Evolutionary conservation across 202 grass and related monocot genomes (phyloP).

Genomic region (Saccharum hybrid): DNA sequence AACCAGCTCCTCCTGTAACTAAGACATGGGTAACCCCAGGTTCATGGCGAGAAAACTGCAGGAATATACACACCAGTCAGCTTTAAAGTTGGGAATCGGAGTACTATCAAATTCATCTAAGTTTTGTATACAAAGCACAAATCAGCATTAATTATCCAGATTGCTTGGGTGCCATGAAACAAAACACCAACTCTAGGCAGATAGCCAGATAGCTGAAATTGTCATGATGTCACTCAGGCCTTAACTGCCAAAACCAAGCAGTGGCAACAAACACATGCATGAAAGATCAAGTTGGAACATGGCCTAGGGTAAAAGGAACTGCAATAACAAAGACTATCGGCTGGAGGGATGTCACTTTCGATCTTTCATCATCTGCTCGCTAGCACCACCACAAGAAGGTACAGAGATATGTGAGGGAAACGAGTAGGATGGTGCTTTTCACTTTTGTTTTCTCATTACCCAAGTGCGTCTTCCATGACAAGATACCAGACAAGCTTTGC

Average conservation of each 20-base stretch:
- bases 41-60: constrained; percentile 96
- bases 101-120: constrained; percentile 17
- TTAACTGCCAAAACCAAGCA: constrained; percentile 39
- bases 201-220: constrained; percentile 42
- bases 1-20: constrained; percentile 95
- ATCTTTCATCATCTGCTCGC: constrained; percentile 27
- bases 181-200: constrained; percentile 18
- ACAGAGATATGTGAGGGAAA: constrained; percentile 15
- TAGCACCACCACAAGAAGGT: constrained; percentile 34
- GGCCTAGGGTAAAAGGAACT: constrained; percentile 37
- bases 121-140: constrained; percentile 21
- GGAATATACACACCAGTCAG: constrained; percentile 40
- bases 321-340: constrained; percentile 38
- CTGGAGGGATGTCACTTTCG: constrained; percentile 48
- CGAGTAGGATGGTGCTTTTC: constrained; percentile 24
- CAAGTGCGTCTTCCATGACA: constrained; percentile 39
- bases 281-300: constrained; percentile 45
- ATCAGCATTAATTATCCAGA: constrained; percentile 21
- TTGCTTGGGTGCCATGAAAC: constrained; percentile 29
- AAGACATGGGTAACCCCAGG: constrained; percentile 89
- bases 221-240: constrained; percentile 36
- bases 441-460: constrained; percentile 1
- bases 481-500: background rate
- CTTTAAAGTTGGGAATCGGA: constrained; percentile 22
- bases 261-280: constrained; percentile 45